These are phyloP conservation scores for Silene noctiflora DNA, from an alignment of 179 eudicot genomes.

Conservation along the genomic window DNA sequence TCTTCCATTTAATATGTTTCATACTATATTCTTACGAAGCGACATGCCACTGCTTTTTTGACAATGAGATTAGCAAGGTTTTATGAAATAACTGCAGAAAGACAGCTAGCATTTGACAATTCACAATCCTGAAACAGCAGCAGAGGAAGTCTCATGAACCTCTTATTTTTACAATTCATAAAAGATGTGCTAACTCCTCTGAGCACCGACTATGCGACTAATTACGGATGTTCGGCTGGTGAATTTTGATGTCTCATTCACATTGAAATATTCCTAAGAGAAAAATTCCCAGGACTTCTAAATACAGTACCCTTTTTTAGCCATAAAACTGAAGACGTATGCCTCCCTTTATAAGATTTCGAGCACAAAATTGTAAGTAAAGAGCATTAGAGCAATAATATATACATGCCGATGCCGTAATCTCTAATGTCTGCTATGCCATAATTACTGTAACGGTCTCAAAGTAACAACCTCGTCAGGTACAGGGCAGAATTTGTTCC, in stretches of 20 bases:
- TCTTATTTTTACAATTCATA: background rate
- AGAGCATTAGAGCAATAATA: background rate
- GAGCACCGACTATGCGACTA: background rate
- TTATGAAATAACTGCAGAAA: background rate
- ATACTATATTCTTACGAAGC: background rate
- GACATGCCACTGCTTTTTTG: background rate
- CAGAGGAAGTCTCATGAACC: background rate
- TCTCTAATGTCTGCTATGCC: background rate
- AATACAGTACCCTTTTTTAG: background rate
- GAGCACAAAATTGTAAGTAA: background rate
- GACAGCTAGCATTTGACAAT: background rate
- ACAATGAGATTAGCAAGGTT: background rate
- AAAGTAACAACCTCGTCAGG: background rate
- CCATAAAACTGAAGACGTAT: slow-evolving; percentile 1
- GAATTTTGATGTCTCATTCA: slow-evolving; percentile 5
- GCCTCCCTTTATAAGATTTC: background rate
- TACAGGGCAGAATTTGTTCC: background rate
- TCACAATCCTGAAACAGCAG: background rate
- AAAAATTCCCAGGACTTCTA: background rate
- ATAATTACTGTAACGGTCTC: background rate
- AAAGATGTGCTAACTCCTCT: background rate
- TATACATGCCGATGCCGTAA: no score
- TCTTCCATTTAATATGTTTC: slow-evolving; percentile 6
- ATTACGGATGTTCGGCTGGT: background rate
- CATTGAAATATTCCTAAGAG: background rate